A percentile compares a stretch with the other conserved stretches of the same genome.
phyloP scores from a whole-genome alignment of 1,139 yeast species.

The Yamadazyma kanchanaburiensis region DNA sequence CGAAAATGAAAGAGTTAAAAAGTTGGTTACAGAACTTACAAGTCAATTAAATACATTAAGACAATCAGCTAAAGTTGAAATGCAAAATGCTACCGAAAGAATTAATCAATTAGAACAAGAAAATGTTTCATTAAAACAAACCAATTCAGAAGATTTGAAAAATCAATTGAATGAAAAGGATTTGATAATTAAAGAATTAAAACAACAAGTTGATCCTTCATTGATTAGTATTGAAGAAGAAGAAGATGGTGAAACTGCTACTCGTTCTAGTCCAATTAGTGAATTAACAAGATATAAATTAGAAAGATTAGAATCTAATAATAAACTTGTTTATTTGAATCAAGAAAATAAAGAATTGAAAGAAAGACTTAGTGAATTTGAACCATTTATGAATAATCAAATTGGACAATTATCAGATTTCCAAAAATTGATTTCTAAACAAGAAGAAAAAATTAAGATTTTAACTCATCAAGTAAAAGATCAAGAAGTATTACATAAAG shows the following conservation, averaged over 20 bases:
- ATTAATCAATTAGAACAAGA: constrained; percentile 47
- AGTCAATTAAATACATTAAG: constrained; percentile 45
- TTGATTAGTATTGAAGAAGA: constrained; percentile 24
- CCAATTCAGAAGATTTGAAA: constrained; percentile 17
- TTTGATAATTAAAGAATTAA: constrained; percentile 33
- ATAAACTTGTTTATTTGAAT: constrained; percentile 43
- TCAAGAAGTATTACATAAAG: constrained; percentile 44
- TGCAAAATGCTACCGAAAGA: constrained; percentile 51
- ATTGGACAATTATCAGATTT: constrained; percentile 51
- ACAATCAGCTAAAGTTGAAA: constrained; percentile 45
- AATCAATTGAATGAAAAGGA: constrained; percentile 32
- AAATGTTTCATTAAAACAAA: constrained; percentile 25
- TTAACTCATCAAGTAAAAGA: constrained; percentile 42
- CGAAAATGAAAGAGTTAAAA: constrained; percentile 29
- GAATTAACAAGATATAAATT: constrained; percentile 39
- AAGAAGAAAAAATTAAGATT: constrained; percentile 43
- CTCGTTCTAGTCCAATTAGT: constrained; percentile 19
- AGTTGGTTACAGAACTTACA: constrained; percentile 40
- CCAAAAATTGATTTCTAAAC: constrained; percentile 53
- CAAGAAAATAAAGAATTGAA: constrained; percentile 44
- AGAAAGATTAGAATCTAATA: constrained; percentile 42
- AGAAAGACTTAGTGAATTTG: constrained; percentile 42
- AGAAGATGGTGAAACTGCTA: constrained; percentile 13
- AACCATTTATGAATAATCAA: constrained; percentile 55
- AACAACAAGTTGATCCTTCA: constrained; percentile 29